phyloP scores from a whole-genome alignment of 768 basidiomycete species.

The Naganishia onofrii region DNA sequence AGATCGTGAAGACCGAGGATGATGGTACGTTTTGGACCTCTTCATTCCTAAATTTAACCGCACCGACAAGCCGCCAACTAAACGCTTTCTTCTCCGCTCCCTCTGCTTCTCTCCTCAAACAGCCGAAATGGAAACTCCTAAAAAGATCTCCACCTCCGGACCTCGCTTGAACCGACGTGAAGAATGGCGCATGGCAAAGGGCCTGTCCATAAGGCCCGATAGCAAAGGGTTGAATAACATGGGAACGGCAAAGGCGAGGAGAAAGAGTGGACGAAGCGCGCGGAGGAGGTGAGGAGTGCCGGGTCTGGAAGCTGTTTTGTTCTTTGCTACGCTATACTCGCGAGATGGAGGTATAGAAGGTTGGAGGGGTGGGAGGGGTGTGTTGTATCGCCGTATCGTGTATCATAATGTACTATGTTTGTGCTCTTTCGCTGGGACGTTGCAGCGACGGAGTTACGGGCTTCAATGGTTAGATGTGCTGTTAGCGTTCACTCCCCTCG shows the following conservation, averaged over 20 bases:
- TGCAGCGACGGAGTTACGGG: not conserved
- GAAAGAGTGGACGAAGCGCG: constrained; percentile 38
- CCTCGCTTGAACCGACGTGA: constrained; percentile 72
- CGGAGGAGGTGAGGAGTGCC: constrained; percentile 34
- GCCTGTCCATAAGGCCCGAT: constrained; percentile 51
- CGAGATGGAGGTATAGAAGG: not conserved
- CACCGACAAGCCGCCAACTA: too few species aligned
- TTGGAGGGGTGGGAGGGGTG: not conserved
- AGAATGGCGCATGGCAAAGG: constrained; percentile 78
- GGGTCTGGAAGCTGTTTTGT: not conserved
- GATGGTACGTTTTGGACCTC: not conserved
- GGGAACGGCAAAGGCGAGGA: constrained; percentile 34
- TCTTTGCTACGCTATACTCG: not conserved
- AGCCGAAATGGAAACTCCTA: constrained; percentile 42
- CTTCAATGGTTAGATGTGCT: too few species aligned
- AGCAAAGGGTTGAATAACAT: constrained; percentile 39
- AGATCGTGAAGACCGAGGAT: constrained; percentile 1
- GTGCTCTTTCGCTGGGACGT: not conserved
- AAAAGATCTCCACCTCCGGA: constrained; percentile 75
- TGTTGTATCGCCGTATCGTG: constrained; percentile 15
- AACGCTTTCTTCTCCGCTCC: not conserved
- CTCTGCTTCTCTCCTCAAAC: not conserved
- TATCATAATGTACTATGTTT: constrained; percentile 2
- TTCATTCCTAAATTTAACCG: too few species aligned
- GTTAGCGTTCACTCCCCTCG: too few species aligned